Evolutionary conservation across 495 filamentous ascomycete species (phyloP).

Genomic region (Tirmania nivea): DNA sequence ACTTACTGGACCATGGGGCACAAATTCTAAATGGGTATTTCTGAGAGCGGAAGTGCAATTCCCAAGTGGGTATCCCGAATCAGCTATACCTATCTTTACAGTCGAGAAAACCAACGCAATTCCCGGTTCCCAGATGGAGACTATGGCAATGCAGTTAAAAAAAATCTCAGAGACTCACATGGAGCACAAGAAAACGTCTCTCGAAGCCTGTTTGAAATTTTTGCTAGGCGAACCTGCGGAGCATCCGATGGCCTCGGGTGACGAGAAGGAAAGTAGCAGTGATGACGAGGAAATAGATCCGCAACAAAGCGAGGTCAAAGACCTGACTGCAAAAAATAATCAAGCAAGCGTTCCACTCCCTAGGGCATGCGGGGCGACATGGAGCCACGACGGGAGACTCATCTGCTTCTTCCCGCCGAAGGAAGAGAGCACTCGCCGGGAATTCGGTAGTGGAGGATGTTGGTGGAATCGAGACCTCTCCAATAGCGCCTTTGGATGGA

Average conservation of each 20-base stretch:
- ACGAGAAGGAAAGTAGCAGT: constrained; percentile 50
- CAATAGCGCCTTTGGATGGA: neutral
- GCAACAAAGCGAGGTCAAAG: constrained; percentile 22
- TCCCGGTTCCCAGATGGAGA: constrained; percentile 40
- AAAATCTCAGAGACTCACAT: constrained; percentile 48
- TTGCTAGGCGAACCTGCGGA: constrained; percentile 51
- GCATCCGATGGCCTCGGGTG: constrained; percentile 26
- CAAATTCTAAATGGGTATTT: constrained; percentile 44
- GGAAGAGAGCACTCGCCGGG: constrained; percentile 37
- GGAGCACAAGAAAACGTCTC: constrained; percentile 46
- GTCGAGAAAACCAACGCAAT: constrained; percentile 64
- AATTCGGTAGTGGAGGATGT: neutral
- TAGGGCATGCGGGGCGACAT: constrained; percentile 51
- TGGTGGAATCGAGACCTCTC: neutral
- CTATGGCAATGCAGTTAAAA: constrained; percentile 42
- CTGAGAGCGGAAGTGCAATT: constrained; percentile 64
- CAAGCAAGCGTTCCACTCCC: constrained; percentile 59
- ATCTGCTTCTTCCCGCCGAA: constrained; percentile 77
- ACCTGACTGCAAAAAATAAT: constrained; percentile 37
- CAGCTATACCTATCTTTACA: constrained; percentile 39
- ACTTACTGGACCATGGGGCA: constrained; percentile 70
- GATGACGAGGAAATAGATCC: constrained; percentile 46
- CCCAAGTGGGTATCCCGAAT: constrained; percentile 52
- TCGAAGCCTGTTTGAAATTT: constrained; percentile 65
- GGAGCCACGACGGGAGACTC: constrained; percentile 54